Evolutionary conservation across 2,329 filamentous ascomycete genomes (phyloP).

Genomic region (Zasmidium angulare): DNA sequence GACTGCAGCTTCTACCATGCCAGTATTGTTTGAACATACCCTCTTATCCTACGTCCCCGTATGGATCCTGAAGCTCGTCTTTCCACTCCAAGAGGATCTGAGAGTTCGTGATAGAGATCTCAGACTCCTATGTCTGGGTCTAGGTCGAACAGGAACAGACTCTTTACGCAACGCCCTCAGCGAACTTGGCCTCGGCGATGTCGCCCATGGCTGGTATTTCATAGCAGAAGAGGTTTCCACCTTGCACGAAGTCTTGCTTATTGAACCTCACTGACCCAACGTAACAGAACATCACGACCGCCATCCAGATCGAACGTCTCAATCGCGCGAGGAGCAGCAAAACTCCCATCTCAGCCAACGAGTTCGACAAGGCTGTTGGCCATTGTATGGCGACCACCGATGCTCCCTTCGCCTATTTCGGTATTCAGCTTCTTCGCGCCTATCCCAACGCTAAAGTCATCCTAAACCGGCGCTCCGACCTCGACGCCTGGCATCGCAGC

Average conservation of each 20-base stretch:
- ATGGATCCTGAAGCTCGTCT: not conserved
- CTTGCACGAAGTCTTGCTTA: not conserved
- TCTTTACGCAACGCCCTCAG: slow-evolving; percentile 17
- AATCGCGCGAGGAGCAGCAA: not conserved
- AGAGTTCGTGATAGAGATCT: not conserved
- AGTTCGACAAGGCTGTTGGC: not conserved
- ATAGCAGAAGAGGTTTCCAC: not conserved
- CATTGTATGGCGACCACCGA: not conserved
- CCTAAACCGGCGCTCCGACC: slow-evolving; percentile 17
- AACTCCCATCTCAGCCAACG: not conserved
- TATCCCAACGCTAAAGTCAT: slow-evolving; percentile 41
- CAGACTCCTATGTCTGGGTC: slow-evolving; percentile 19
- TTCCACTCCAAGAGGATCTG: not conserved
- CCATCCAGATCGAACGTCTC: not conserved
- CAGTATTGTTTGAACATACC: not conserved
- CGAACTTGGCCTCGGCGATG: slow-evolving; percentile 16
- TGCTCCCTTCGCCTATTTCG: slow-evolving; percentile 25
- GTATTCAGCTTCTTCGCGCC: slow-evolving; percentile 34
- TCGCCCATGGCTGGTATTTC: slow-evolving; percentile 18
- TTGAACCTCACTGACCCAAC: not conserved
- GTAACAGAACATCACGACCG: not conserved
- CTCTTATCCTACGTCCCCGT: not conserved
- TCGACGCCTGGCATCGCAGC: not conserved
- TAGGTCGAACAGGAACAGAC: slow-evolving; percentile 21
- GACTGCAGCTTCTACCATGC: not conserved